Evolutionary conservation across 495 filamentous ascomycete genomes (phyloP).

Genomic region (Xanthoparmelia taractica): DNA sequence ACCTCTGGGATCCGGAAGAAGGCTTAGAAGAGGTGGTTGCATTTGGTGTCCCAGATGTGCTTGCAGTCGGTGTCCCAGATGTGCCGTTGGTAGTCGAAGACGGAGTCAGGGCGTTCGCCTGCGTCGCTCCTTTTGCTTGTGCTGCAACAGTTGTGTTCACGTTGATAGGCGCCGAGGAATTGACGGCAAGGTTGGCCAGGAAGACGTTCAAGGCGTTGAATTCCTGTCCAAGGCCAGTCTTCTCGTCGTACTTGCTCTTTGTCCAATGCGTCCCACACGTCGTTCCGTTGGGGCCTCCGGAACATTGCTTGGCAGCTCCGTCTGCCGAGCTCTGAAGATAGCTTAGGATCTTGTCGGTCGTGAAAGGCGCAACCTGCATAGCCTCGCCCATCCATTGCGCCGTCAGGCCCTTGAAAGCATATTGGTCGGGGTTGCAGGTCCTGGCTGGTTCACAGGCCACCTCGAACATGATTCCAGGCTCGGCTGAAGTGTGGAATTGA

Average conservation of each 20-base stretch:
- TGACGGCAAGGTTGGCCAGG: constrained; percentile 33
- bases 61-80: background rate
- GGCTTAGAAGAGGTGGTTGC: background rate
- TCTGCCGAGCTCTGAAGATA: constrained; percentile 48
- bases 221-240: constrained; percentile 52
- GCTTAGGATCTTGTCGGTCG: constrained; percentile 46
- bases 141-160: background rate
- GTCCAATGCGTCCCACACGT: constrained; percentile 49
- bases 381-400: constrained; percentile 61
- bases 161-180: constrained; percentile 4
- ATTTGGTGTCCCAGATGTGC: background rate
- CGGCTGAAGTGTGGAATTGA: background rate
- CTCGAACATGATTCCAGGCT: constrained; percentile 48
- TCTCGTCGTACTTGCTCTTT: constrained; percentile 39
- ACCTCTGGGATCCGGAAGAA: background rate
- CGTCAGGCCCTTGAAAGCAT: constrained; percentile 68
- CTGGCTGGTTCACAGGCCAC: constrained; percentile 58
- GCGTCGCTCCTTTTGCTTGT: background rate
- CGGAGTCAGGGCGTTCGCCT: background rate
- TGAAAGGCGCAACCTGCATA: constrained; percentile 59
- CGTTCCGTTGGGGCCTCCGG: constrained; percentile 42
- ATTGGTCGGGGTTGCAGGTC: constrained; percentile 64
- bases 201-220: constrained; percentile 64
- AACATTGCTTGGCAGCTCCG: constrained; percentile 56
- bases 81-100: background rate